These are phyloP conservation scores for Gossypioides kirkii DNA, from an alignment of 345 rosid species.

Conservation along the genomic window DNA sequence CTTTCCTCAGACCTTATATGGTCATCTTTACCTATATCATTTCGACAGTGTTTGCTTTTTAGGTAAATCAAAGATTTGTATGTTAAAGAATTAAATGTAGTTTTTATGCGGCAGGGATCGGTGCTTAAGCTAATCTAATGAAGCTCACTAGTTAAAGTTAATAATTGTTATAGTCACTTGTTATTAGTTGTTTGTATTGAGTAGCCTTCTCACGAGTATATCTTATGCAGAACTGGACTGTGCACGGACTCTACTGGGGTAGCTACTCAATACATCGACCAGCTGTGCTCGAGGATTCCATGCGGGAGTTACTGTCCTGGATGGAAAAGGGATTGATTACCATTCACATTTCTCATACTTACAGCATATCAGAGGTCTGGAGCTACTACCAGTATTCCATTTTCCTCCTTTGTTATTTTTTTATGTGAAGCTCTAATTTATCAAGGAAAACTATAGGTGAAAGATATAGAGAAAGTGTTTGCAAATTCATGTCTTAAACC, in stretches of 20 bases:
- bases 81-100: background rate
- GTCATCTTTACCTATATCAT: background rate
- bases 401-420: background rate
- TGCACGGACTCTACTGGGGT: constrained; percentile 97
- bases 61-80: background rate
- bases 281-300: constrained; percentile 57
- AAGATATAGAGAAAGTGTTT: background rate
- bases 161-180: background rate
- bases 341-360: constrained; percentile 68
- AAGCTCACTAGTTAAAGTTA: constrained; percentile 1
- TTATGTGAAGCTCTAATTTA: background rate
- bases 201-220: background rate
- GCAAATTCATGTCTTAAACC: background rate
- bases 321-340: constrained; percentile 57
- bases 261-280: constrained; percentile 69
- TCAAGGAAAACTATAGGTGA: background rate
- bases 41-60: background rate
- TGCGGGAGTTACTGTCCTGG: constrained; percentile 79
- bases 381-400: constrained; percentile 5
- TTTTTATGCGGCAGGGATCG: background rate
- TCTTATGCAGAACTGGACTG: constrained; percentile 86
- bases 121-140: background rate
- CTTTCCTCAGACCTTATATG: background rate
- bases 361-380: constrained; percentile 60
- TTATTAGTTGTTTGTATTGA: background rate